Conservation (phyloP, 1,284 basidiomycete genomes). For the Ustilago vetiveriae region DNA sequence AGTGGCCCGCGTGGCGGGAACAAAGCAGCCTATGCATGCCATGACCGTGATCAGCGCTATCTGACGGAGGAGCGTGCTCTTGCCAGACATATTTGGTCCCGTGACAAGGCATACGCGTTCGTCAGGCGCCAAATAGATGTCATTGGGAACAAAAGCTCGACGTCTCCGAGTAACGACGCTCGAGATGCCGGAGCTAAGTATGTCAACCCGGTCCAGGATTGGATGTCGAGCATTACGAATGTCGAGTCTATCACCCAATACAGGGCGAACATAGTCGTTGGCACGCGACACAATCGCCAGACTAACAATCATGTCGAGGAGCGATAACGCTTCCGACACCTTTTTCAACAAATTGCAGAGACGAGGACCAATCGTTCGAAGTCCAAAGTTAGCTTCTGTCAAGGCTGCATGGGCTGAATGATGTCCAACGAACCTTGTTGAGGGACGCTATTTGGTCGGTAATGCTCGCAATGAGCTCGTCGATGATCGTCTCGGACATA, state of each 20-base stretch:
- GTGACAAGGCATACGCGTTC: slow-evolving; percentile 26
- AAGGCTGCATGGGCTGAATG: background rate
- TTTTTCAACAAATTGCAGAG: background rate
- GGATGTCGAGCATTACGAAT: slow-evolving; percentile 67
- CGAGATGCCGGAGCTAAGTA: slow-evolving; percentile 57
- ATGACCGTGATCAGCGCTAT: slow-evolving; percentile 83
- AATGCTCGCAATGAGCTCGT: slow-evolving; percentile 43
- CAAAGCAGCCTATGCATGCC: slow-evolving; percentile 82
- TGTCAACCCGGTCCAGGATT: slow-evolving; percentile 79
- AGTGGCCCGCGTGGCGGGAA: slow-evolving; percentile 26
- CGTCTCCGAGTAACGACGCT: slow-evolving; percentile 15
- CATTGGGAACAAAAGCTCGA: slow-evolving; percentile 30
- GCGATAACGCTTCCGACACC: slow-evolving; percentile 55
- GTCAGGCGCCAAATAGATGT: slow-evolving; percentile 39
- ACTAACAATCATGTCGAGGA: slow-evolving; percentile 53
- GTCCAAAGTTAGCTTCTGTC: too few species aligned
- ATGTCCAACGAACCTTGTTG: slow-evolving; percentile 40
- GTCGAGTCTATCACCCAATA: slow-evolving; percentile 54
- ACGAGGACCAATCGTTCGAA: too few species aligned
- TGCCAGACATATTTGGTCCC: slow-evolving; percentile 76
- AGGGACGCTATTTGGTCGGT: slow-evolving; percentile 33
- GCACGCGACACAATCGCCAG: slow-evolving; percentile 37
- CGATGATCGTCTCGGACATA: slow-evolving; percentile 73
- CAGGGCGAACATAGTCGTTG: slow-evolving; percentile 47
- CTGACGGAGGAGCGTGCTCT: slow-evolving; percentile 90